Base-by-base conservation (phyloP, 2,329 filamentous ascomycete species). In the Mycosphaerella sp. region DNA sequence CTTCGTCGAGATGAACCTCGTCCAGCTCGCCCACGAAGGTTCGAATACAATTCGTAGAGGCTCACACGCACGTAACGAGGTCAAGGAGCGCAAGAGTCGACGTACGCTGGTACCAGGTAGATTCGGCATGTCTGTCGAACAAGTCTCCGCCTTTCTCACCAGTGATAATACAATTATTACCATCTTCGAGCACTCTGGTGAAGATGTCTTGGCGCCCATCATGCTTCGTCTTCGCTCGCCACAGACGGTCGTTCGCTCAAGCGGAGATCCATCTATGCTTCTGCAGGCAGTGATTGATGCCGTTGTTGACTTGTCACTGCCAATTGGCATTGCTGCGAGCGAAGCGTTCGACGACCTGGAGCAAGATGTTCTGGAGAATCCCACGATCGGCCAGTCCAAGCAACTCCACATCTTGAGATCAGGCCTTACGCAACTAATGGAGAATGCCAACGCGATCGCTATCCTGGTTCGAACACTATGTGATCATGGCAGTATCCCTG, bases 281-380 rank as follows among this genome's bases (percentile, higher is more conserved):
- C 79, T 87, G 0, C 90, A 96, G 68, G 89, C 89, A 43, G 88
- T 96, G 59, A 83, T 96, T 21, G 91, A 96, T 67, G 89, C 88
- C 21, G 88, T 95, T 40, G 89, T 95, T 60, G 91, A 96, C 69
- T 78, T 95, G 32, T 89, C 91, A 1, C 86, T 95, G 32, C 90
- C 90, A 0, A 84, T 95, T 0, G 84, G 85, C 0, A 82, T 81
- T n/a, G 86, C 88, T 9, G 95, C 95, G 64, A 83, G 87, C 66
- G 90, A 96, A 61, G 85, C 87, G 1, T 89, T 95, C 48, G 86
- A 86, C 55, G 88, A 95, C 58, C 74, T 95, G 6, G 91, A 96
- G 67, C 79, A 95, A 1, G 87, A 90, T 58, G 89, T 96, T 14
- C 77, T 96, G 34, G 92, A 87, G 0, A 80, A 85, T 45, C 90